These are phyloP conservation scores for Mrakia blollopis DNA, from an alignment of 768 basidiomycete genomes.

Conservation along the genomic window DNA sequence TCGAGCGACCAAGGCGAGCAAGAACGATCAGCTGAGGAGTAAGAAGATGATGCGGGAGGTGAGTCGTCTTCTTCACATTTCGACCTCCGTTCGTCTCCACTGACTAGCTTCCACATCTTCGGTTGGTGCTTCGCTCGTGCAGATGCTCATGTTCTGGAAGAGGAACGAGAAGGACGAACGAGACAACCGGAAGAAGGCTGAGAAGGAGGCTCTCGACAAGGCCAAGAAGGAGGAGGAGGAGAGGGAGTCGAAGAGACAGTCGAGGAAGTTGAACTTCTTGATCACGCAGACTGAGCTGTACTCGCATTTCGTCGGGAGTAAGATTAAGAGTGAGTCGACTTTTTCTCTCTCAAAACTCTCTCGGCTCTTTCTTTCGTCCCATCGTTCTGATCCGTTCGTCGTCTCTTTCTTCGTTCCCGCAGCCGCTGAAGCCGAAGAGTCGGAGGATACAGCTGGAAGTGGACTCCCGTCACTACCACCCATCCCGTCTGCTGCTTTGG, in stretches of 20 bases:
- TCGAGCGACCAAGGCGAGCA: conserved; percentile 62
- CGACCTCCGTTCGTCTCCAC: not conserved
- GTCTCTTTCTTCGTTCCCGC: not conserved
- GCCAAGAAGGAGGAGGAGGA: conserved; percentile 86
- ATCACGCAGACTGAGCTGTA: conserved; percentile 98
- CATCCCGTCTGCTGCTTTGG: conserved; percentile 14
- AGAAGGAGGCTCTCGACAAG: conserved; percentile 86
- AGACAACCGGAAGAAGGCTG: conserved; percentile 84
- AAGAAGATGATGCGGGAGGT: conserved; percentile 76
- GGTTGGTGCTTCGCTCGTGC: not conserved
- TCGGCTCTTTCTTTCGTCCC: no score
- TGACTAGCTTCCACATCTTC: not conserved
- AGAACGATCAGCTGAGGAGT: conserved; percentile 76
- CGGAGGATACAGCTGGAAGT: conserved; percentile 38
- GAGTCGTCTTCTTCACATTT: not conserved
- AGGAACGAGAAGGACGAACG: conserved; percentile 96
- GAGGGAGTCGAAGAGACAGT: conserved; percentile 86
- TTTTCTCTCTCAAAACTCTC: no score
- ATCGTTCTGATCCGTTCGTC: conserved; percentile 4
- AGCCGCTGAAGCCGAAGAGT: conserved; percentile 46
- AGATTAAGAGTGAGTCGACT: conserved; percentile 50
- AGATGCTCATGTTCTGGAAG: conserved; percentile 96
- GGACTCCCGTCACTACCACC: conserved; percentile 24
- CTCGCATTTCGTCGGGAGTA: conserved; percentile 97
- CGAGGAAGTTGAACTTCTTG: conserved; percentile 94